These are phyloP conservation scores for Hebeloma cylindrosporum DNA, from an alignment of 768 basidiomycete species.

Conservation along the genomic window DNA sequence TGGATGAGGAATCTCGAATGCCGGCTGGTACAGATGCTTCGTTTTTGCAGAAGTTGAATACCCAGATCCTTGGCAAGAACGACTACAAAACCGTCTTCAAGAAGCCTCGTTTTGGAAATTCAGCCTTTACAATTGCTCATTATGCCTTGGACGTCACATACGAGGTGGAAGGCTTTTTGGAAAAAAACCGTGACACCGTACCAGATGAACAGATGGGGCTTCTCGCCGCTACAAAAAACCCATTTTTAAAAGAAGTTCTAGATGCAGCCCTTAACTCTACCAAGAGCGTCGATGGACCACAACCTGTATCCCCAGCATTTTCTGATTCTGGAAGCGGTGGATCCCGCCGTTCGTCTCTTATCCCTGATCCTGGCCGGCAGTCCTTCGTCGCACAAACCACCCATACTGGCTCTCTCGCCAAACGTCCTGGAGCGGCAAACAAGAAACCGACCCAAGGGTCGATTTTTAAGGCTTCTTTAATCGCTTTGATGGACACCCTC, in stretches of 20 bases:
- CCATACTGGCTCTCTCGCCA: slow-evolving; percentile 42
- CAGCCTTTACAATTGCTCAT: slow-evolving; percentile 96
- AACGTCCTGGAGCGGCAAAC: slow-evolving; percentile 64
- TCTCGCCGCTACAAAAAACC: slow-evolving; percentile 82
- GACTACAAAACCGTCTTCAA: slow-evolving; percentile 90
- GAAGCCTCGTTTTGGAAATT: slow-evolving; percentile 98
- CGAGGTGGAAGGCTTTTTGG: slow-evolving; percentile 96
- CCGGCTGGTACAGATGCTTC: slow-evolving; percentile 91
- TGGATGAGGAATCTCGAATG: slow-evolving; percentile 97
- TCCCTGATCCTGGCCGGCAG: slow-evolving; percentile 83
- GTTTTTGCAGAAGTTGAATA: slow-evolving; percentile 89
- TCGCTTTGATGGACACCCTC: slow-evolving; percentile 95
- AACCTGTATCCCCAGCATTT: slow-evolving; percentile 71
- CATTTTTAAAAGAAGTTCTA: slow-evolving; percentile 92
- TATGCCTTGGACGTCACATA: slow-evolving; percentile 99
- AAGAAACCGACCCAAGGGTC: slow-evolving; percentile 96
- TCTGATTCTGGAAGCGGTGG: slow-evolving; percentile 78
- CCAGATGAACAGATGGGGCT: slow-evolving; percentile 96
- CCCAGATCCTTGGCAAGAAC: slow-evolving; percentile 75
- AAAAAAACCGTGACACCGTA: slow-evolving; percentile 98
- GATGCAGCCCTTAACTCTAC: slow-evolving; percentile 83
- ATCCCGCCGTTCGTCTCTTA: slow-evolving; percentile 80
- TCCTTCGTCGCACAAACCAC: slow-evolving; percentile 59
- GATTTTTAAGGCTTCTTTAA: slow-evolving; percentile 95
- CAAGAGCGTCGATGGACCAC: slow-evolving; percentile 63